Conservation (phyloP, 2,329 filamentous ascomycete genomes). For the Colletotrichum falcatum region DNA sequence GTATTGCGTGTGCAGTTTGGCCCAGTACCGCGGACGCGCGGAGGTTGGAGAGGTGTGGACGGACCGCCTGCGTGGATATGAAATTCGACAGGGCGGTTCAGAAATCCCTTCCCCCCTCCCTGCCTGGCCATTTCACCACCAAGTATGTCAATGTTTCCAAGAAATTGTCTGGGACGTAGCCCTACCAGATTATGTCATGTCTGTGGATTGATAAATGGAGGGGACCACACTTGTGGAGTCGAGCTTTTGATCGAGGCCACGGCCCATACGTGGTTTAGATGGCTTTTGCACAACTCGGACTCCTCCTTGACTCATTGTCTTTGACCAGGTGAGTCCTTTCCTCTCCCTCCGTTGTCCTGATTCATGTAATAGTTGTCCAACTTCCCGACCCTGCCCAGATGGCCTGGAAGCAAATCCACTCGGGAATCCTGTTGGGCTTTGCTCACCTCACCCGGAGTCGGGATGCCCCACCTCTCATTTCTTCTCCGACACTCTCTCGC, state of each 20-base stretch:
- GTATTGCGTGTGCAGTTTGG: not conserved
- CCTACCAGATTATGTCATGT: constrained; percentile 26
- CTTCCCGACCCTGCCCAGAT: not conserved
- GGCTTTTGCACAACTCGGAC: no score
- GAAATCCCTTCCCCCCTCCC: not conserved
- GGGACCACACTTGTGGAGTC: constrained; percentile 6
- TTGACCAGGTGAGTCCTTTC: not conserved
- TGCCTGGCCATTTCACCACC: constrained; percentile 4
- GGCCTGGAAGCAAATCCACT: not conserved
- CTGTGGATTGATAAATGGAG: constrained; percentile 14
- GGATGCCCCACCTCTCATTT: constrained; percentile 12
- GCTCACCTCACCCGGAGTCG: not conserved
- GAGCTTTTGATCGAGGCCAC: constrained; percentile 5
- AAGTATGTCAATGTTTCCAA: constrained; percentile 2
- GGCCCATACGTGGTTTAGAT: constrained; percentile 18
- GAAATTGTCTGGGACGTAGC: constrained; percentile 23
- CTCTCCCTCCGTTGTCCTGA: not conserved
- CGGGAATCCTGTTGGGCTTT: not conserved
- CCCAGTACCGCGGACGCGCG: constrained; percentile 8
- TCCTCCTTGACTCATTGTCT: not conserved
- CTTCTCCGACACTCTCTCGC: constrained; percentile 5
- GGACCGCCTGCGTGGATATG: not conserved
- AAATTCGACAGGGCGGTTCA: not conserved
- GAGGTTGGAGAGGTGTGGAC: not conserved
- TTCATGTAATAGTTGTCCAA: not conserved